Base-by-base conservation (phyloP, 2,329 filamentous ascomycete species). In the Venturia oleaginea region DNA sequence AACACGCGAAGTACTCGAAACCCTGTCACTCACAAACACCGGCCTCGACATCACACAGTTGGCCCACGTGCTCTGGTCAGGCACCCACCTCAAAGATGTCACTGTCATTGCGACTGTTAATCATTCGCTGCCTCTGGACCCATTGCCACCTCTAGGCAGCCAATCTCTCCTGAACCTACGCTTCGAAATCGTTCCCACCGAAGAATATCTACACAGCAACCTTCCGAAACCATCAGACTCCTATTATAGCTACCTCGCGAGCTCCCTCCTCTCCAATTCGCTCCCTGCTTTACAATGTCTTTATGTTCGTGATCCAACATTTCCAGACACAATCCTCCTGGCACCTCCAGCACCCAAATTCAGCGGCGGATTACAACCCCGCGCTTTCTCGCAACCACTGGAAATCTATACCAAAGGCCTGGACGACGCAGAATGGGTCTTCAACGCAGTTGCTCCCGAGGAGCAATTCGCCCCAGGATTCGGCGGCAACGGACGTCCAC, bases 161-260 rank as follows among this genome's bases (percentile, higher is more conserved):
- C 79, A 77, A 63, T 87, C 86, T 19, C 82, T 97, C 24, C 78
- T 81, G 68, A 88, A 85, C 2, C 79, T 97, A 17, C 88, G 93
- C 69, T 97, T 87, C 72, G 93, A 97, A 75, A 90, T 97, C 72
- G 88, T 85, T 13, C 82, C 85, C 3, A 79, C 79, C 11, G 77
- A 84, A 4, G 78, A 84, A 0, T 84, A 85, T 27, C 81, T 86
- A 13, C 88, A 85, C 66, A 76, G 78, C 13, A 54, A 32, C n/a
- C 73, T 83, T 61, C 79, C 81, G 61, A 76, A 79, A 0, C 79
- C 82, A 0, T 77, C 80, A 7, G 76, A 78, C 30, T 83, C 81
- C 22, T 95, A 96, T 77, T 96, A 97, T 75, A 84, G 85, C 66
- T 96, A 96, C 75, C 84, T 97, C 24, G 87, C 91, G 32, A 84